A percentile compares a stretch with the other conserved stretches of the same genome.
These are phyloP conservation scores for Ophiostoma himal-ulmi DNA, from an alignment of 2,329 filamentous ascomycete genomes.

Conservation along the genomic window DNA sequence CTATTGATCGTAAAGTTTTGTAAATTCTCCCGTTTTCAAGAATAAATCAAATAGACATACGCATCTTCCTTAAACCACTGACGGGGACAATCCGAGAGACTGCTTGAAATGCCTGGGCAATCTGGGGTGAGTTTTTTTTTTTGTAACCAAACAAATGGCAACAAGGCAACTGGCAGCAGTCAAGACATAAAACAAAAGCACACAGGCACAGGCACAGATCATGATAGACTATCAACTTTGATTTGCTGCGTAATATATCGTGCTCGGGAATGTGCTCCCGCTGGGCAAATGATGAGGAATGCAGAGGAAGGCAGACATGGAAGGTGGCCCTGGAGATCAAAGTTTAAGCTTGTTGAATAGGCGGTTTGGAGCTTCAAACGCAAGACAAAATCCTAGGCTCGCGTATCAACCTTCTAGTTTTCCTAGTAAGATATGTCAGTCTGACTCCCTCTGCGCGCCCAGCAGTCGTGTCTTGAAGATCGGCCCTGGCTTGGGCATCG, in stretches of 20 bases:
- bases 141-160: not conserved
- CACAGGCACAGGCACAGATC: not conserved
- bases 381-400: not conserved
- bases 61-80: not conserved
- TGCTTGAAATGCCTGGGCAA: not conserved
- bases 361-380: not conserved
- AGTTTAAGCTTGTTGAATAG: not conserved
- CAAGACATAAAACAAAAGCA: not conserved
- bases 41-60: too few species aligned
- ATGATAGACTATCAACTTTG: not conserved
- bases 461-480: not conserved
- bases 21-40: too few species aligned
- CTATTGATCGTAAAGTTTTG: too few species aligned
- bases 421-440: not conserved
- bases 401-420: not conserved
- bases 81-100: not conserved
- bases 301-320: too few species aligned
- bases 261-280: too few species aligned
- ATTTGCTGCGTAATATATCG: not conserved
- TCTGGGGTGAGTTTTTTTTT: not conserved
- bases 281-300: too few species aligned
- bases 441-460: not conserved
- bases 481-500: slow-evolving; percentile 14
- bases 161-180: not conserved
- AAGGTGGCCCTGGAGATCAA: not conserved